Evolutionary conservation across 1,284 basidiomycete genomes (phyloP).

Genomic region (Ganoderma lucidum): DNA sequence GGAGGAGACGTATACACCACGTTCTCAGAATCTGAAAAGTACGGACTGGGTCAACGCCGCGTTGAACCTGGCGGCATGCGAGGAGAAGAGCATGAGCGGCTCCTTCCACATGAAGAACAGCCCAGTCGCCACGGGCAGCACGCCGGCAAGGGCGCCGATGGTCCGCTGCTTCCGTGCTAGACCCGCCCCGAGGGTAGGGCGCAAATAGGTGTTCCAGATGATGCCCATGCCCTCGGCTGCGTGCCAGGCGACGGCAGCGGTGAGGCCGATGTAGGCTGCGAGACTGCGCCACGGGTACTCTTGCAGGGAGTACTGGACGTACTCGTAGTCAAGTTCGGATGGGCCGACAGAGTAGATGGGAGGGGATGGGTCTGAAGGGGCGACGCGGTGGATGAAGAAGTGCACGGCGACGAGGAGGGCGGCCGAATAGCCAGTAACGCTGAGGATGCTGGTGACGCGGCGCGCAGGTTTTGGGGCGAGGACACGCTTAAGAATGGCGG

Average conservation of each 20-base stretch:
- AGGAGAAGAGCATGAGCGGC: constrained; percentile 61
- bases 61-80: constrained; percentile 55
- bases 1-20: not conserved
- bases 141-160: constrained; percentile 42
- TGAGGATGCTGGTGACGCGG: constrained; percentile 55
- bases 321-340: constrained; percentile 75
- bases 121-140: constrained; percentile 61
- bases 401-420: constrained; percentile 69
- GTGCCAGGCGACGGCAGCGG: constrained; percentile 60
- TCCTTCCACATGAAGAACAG: constrained; percentile 62
- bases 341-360: constrained; percentile 71
- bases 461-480: constrained; percentile 47
- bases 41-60: constrained; percentile 45
- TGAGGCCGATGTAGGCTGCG: constrained; percentile 66
- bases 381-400: constrained; percentile 64
- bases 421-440: constrained; percentile 62
- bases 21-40: constrained; percentile 38
- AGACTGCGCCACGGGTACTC: constrained; percentile 67
- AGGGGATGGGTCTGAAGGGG: constrained; percentile 51
- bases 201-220: constrained; percentile 57
- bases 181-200: constrained; percentile 35
- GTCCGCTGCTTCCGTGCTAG: constrained; percentile 43
- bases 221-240: constrained; percentile 63
- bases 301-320: constrained; percentile 70
- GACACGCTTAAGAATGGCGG: constrained; percentile 64